Conservation (phyloP, 1,284 basidiomycete genomes). For the Ganoderma meredithae region DNA sequence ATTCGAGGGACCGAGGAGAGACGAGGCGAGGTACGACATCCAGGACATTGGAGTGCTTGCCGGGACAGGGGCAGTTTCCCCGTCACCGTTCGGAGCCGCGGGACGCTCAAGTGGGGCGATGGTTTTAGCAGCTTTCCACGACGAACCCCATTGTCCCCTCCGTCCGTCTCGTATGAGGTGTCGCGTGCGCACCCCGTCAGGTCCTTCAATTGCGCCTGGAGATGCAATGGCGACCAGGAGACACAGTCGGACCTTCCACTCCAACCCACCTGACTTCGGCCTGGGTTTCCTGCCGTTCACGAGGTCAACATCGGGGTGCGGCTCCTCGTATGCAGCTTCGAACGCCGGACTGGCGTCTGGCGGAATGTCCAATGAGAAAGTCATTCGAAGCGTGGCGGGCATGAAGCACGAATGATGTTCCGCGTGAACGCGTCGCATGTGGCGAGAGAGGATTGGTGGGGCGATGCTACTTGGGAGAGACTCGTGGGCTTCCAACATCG, state of each 20-base stretch:
- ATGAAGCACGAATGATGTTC: slow-evolving; percentile 84
- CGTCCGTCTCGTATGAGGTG: slow-evolving; percentile 63
- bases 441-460: slow-evolving; percentile 49
- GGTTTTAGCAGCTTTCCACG: slow-evolving; percentile 63
- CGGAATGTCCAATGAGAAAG: slow-evolving; percentile 90
- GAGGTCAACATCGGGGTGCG: slow-evolving; percentile 8
- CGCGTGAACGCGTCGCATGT: slow-evolving; percentile 77
- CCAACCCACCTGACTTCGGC: slow-evolving; percentile 66
- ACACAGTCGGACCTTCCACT: slow-evolving; percentile 86
- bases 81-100: slow-evolving; percentile 19
- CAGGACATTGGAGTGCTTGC: slow-evolving; percentile 51
- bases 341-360: slow-evolving; percentile 89
- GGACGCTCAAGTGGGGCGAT: slow-evolving; percentile 70
- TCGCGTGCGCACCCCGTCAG: slow-evolving; percentile 61
- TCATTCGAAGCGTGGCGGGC: slow-evolving; percentile 73
- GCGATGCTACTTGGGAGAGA: slow-evolving; percentile 68
- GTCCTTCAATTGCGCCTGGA: slow-evolving; percentile 50
- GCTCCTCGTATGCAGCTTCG: slow-evolving; percentile 55
- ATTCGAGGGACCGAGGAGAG: slow-evolving; percentile 58
- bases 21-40: slow-evolving; percentile 60
- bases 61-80: slow-evolving; percentile 26
- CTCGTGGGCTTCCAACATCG: slow-evolving; percentile 87
- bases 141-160: slow-evolving; percentile 70
- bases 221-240: slow-evolving; percentile 78
- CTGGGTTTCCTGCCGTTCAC: slow-evolving; percentile 7